These are phyloP conservation scores for Telopea speciosissima DNA, from an alignment of 177 flowering plant species.

Conservation along the genomic window DNA sequence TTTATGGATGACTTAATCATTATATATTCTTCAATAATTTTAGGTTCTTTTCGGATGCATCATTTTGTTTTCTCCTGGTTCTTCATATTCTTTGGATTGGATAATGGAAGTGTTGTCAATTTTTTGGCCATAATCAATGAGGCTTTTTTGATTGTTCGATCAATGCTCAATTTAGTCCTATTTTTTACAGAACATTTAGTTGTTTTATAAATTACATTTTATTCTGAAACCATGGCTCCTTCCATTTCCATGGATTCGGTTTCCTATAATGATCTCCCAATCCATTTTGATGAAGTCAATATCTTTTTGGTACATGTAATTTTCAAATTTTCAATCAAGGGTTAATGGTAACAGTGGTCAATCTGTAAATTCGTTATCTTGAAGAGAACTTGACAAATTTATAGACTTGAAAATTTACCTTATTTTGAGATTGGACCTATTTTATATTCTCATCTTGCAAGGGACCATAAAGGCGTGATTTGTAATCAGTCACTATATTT, in stretches of 20 bases:
- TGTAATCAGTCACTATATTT: not conserved
- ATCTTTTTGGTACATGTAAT: not conserved
- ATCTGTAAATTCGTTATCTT: not conserved
- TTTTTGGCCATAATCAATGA: no score
- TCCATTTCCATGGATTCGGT: not conserved
- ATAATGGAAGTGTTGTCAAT: no score
- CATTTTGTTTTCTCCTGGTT: no score
- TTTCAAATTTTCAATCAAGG: not conserved
- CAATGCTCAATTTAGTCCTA: no score
- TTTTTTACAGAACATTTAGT: no score
- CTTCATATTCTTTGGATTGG: no score
- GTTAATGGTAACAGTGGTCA: not conserved
- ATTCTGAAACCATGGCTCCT: no score
- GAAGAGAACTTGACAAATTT: not conserved
- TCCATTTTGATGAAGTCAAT: not conserved
- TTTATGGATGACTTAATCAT: no score
- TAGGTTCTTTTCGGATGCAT: no score
- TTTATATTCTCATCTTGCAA: not conserved
- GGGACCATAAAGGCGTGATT: not conserved
- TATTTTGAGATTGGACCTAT: not conserved
- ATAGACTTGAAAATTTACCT: not conserved
- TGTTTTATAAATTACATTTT: no score
- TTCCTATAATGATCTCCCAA: not conserved
- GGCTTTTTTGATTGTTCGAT: no score
- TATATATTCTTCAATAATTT: no score